phyloP scores from a whole-genome alignment of 2,329 filamentous ascomycete genomes.

The Venturia aucupariae region DNA sequence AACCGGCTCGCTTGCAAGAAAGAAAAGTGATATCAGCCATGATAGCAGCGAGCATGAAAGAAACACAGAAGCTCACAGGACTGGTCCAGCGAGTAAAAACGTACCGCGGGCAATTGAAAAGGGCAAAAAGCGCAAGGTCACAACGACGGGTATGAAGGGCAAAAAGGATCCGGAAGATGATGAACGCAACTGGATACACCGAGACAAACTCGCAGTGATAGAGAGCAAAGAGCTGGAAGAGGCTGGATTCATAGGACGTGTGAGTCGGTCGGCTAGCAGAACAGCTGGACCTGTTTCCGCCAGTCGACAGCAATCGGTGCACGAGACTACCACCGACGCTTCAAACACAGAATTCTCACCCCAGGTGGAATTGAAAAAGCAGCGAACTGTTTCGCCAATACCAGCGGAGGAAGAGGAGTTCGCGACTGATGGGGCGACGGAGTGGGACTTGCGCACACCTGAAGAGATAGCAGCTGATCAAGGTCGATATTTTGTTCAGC shows the following conservation, averaged over 20 bases:
- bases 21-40: conserved; percentile 34
- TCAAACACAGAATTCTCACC: conserved; percentile 19
- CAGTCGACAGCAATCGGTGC: conserved; percentile 13
- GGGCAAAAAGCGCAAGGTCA: conserved; percentile 21
- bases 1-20: conserved; percentile 29
- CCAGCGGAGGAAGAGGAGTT: conserved; percentile 32
- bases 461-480: conserved; percentile 61
- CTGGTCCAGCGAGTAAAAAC: conserved; percentile 17
- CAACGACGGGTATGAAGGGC: conserved; percentile 17
- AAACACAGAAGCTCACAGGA: conserved; percentile 36
- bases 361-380: conserved; percentile 16
- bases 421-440: conserved; percentile 36
- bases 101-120: not conserved
- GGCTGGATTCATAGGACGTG: conserved; percentile 51
- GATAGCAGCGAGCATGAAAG: conserved; percentile 38
- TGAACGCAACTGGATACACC: conserved; percentile 73
- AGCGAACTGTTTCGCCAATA: conserved; percentile 28
- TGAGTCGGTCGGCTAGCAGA: conserved; percentile 21
- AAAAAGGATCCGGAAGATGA: conserved; percentile 35
- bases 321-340: conserved; percentile 14
- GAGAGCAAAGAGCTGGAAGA: conserved; percentile 74
- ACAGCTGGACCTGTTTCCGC: conserved; percentile 15
- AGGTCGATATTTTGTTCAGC: conserved; percentile 19
- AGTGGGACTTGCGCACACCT: conserved; percentile 66
- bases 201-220: conserved; percentile 74